Conservation (phyloP, 352 stramenopile species). For the Pythium vanterpoolii region DNA sequence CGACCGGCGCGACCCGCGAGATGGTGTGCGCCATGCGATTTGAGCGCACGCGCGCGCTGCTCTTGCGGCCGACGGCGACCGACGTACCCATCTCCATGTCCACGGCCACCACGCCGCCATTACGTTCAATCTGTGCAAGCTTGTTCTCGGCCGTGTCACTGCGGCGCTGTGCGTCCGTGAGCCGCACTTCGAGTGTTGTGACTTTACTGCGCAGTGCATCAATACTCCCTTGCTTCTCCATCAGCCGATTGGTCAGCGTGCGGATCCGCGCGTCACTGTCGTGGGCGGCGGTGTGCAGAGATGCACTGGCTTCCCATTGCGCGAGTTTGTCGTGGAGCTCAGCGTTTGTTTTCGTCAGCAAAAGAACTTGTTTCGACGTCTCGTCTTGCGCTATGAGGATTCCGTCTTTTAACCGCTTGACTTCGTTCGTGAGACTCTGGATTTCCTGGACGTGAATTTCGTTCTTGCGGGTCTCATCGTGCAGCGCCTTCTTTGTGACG, state of each 20-base stretch:
- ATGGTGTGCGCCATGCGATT: slow-evolving; percentile 73
- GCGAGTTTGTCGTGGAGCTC: slow-evolving; percentile 46
- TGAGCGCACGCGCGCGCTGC: slow-evolving; percentile 32
- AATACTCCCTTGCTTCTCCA: slow-evolving; percentile 82
- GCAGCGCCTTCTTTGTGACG: slow-evolving; percentile 69
- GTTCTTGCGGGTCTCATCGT: slow-evolving; percentile 64
- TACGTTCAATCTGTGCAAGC: slow-evolving; percentile 57
- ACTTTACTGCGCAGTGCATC: slow-evolving; percentile 61
- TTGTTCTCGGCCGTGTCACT: slow-evolving; percentile 54
- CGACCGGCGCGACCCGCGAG: slow-evolving; percentile 58
- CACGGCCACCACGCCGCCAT: slow-evolving; percentile 43
- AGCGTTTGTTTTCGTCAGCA: slow-evolving; percentile 36
- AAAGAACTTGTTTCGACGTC: slow-evolving; percentile 35
- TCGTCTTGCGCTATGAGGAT: slow-evolving; percentile 34
- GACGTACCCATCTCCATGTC: slow-evolving; percentile 66
- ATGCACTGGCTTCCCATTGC: slow-evolving; percentile 24
- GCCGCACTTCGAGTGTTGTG: slow-evolving; percentile 68
- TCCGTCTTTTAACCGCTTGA: slow-evolving; percentile 48
- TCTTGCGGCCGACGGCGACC: slow-evolving; percentile 17
- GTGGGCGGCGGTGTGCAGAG: slow-evolving; percentile 19
- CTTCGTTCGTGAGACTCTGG: slow-evolving; percentile 42
- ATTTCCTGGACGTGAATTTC: slow-evolving; percentile 72
- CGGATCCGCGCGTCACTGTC: slow-evolving; percentile 66
- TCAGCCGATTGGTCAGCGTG: slow-evolving; percentile 70
- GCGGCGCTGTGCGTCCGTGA: slow-evolving; percentile 49